Percentiles rank a stretch among this genome's conserved stretches.
Conservation (phyloP, 2,329 filamentous ascomycete genomes). For the Xylariaceae sp. region DNA sequence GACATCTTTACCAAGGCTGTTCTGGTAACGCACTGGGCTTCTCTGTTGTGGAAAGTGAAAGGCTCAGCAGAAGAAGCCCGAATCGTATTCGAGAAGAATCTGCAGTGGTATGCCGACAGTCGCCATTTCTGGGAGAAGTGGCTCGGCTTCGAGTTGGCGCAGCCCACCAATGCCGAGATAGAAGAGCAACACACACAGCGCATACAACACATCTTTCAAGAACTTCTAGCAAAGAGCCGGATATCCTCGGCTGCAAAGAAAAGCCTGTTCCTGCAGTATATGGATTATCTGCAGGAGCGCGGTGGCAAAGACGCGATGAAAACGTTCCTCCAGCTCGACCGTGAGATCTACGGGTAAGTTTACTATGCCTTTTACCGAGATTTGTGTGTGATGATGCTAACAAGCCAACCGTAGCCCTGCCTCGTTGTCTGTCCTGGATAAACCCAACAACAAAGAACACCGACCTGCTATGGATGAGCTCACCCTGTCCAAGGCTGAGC, state of each 20-base stretch:
- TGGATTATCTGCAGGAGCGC: constrained; percentile 76
- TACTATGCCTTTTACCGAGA: constrained; percentile 5
- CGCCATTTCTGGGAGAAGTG: constrained; percentile 85
- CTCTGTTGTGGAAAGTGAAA: constrained; percentile 81
- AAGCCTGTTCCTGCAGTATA: constrained; percentile 71
- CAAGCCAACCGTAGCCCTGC: constrained; percentile 39
- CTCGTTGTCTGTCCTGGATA: constrained; percentile 39
- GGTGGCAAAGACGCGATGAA: constrained; percentile 80
- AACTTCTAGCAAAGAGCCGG: constrained; percentile 67
- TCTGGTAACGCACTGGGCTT: constrained; percentile 83
- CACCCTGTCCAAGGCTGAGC: constrained; percentile 46
- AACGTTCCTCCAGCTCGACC: constrained; percentile 76
- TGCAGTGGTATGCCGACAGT: constrained; percentile 79
- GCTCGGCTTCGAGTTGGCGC: constrained; percentile 81
- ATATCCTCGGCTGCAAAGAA: constrained; percentile 64
- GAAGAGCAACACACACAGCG: constrained; percentile 63
- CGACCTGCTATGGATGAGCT: constrained; percentile 47
- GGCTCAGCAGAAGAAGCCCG: constrained; percentile 76
- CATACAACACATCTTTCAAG: constrained; percentile 75
- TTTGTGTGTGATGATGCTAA: constrained; percentile 10
- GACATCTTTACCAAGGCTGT: constrained; percentile 79
- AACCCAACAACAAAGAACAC: constrained; percentile 41
- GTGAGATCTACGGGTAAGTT: constrained; percentile 76
- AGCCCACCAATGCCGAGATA: constrained; percentile 61
- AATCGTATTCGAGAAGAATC: constrained; percentile 74